A percentile compares a stretch with the other conserved stretches of the same genome.
Conservation (phyloP, 108 stramenopile species). For the Cyclotella sp. region DNA sequence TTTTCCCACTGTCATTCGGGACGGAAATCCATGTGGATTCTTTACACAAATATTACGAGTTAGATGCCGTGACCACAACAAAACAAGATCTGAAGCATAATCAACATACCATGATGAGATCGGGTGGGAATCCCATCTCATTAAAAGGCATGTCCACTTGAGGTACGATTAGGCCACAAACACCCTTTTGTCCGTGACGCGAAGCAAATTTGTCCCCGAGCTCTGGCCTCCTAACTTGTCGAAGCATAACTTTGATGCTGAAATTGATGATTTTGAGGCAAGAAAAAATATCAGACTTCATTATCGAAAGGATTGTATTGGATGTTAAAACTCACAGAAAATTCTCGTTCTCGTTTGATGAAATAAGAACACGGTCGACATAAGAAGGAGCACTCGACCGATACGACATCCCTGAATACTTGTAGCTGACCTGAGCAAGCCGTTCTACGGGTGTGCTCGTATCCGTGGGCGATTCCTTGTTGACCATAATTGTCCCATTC, state of each 20-base stretch:
- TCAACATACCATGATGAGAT: slow-evolving; percentile 92
- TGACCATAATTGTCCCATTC: slow-evolving; percentile 89
- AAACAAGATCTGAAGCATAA: not conserved
- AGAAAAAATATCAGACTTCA: not conserved
- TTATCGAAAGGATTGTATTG: not conserved
- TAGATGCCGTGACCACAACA: not conserved
- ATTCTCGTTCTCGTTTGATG: slow-evolving; percentile 95
- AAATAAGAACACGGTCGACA: slow-evolving; percentile 97
- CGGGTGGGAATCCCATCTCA: slow-evolving; percentile 94
- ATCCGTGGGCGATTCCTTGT: slow-evolving; percentile 88
- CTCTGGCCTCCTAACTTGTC: slow-evolving; percentile 95
- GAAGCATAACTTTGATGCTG: slow-evolving; percentile 90
- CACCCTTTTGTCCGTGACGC: slow-evolving; percentile 99
- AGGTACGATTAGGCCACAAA: slow-evolving; percentile 94
- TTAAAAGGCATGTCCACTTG: slow-evolving; percentile 99
- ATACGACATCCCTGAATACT: slow-evolving; percentile 85
- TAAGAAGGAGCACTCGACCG: slow-evolving; percentile 85
- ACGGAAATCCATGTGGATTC: slow-evolving; percentile 99
- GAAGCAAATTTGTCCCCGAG: slow-evolving; percentile 99
- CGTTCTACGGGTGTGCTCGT: slow-evolving; percentile 59
- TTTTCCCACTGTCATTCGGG: slow-evolving; percentile 99
- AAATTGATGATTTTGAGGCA: not conserved
- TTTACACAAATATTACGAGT: not conserved
- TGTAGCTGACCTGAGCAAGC: slow-evolving; percentile 70
- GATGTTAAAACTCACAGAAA: slow-evolving; percentile 64